Base-by-base conservation (phyloP, 75 land plant genomes). In the Selaginella tamariscina region DNA sequence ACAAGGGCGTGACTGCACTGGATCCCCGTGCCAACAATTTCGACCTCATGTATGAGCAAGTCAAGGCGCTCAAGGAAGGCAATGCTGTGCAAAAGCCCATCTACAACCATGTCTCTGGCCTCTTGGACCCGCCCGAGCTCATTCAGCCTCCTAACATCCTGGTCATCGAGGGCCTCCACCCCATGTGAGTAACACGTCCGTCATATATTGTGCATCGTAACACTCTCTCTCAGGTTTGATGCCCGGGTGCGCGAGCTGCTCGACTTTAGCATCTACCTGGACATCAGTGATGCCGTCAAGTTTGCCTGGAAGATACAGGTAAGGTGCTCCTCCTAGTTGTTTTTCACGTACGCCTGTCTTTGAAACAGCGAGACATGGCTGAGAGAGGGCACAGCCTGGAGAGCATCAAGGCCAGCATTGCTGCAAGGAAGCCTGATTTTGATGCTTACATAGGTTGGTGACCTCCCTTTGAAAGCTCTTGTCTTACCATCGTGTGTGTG, bases 271-370 rank as follows among this genome's bases (percentile, higher is more conserved):
- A 30, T 65, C 2, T 31, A 30, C 18, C 28, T 18, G 24, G 67
- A 22, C 11, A 20, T 28, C 64, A 91, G 96, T 77, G 87, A 91
- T 70, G 97, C 85, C 68, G 96, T 90, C 56, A 81, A 91, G 59
- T 90, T 90, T 57, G 88, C 92, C 21, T 90, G 96, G 96, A 90
- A 90, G 77, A 90, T 90, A 75, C 96, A 90, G 96, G 96, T 59
- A 8, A 23, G 54, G 54, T 49, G n/a, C n/a, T n/a, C n/a, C n/a
- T n/a, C n/a, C n/a, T n/a, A n/a, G 49, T 39, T 5, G 49, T 5
- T 39, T 5, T 15, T 5, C 5, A 39, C 49, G 15, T 39, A 39
- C 5, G 49, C 15, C 49, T 39, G 11, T 59, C 27, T 59, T 21
- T 59, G 62, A n/a, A 11, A 20, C 82, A 92, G 95, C 88, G 97